Percentiles rank a stretch among this genome's conserved stretches.
Evolutionary conservation across 192 early-diverging fungal genomes (phyloP).

Genomic region (Geranomyces michiganensis): DNA sequence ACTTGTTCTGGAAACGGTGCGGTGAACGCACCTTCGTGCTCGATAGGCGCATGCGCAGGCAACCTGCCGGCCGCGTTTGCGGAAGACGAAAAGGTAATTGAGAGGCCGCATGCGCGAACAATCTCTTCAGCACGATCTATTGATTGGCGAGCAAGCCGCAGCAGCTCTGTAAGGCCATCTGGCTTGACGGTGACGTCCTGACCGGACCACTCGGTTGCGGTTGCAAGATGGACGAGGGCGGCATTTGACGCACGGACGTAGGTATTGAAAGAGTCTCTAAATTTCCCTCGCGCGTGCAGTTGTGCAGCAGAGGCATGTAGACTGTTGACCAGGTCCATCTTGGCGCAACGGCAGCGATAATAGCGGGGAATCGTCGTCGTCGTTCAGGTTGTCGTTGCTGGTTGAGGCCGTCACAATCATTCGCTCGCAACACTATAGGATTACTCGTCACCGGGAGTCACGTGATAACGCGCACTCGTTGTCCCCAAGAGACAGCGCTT

Average conservation of each 20-base stretch:
- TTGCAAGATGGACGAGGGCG: constrained; percentile 12
- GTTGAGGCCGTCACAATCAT: no score
- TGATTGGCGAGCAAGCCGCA: constrained; percentile 16
- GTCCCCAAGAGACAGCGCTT: no score
- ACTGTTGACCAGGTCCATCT: constrained; percentile 10
- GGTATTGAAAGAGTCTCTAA: constrained; percentile 10
- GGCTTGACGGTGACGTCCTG: constrained; percentile 18
- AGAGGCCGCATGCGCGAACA: background rate
- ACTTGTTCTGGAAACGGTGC: constrained; percentile 19
- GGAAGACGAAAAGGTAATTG: background rate
- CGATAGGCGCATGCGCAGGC: background rate
- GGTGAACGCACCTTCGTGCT: background rate
- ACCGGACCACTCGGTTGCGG: background rate
- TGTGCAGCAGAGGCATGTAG: background rate
- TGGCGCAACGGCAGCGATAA: no score
- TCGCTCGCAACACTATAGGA: no score
- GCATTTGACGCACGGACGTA: constrained; percentile 24
- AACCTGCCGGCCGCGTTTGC: background rate
- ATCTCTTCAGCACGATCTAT: constrained; percentile 25
- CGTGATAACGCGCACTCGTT: no score
- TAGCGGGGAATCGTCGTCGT: no score
- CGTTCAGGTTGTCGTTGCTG: no score
- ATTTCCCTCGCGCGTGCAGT: constrained; percentile 1
- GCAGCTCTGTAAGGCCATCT: constrained; percentile 2
- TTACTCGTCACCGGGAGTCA: no score